Evolutionary conservation across 148 eudicot species (phyloP).

Genomic region (Vaccinium darrowii): DNA sequence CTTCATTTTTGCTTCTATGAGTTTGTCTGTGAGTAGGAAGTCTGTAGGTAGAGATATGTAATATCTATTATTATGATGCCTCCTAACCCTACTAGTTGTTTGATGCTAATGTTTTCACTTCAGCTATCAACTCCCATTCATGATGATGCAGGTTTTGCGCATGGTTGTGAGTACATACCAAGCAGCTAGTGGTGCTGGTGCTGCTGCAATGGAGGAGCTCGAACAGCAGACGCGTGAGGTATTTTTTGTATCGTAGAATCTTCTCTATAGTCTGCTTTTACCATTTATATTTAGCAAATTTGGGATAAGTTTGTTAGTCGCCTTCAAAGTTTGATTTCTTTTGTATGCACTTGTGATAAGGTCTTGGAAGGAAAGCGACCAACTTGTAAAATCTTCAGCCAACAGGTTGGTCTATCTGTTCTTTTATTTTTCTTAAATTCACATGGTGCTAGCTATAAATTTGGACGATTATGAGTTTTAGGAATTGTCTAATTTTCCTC

Average conservation of each 20-base stretch:
- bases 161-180: slow-evolving; percentile 98
- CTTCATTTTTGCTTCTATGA: neutral
- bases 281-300: neutral
- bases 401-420: slow-evolving; percentile 52
- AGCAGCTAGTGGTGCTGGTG: slow-evolving; percentile 98
- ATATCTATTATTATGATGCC: neutral
- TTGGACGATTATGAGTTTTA: neutral
- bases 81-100: neutral
- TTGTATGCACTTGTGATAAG: slow-evolving; percentile 27
- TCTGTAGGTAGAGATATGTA: neutral
- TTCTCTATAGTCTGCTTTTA: neutral
- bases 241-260: slow-evolving; percentile 17
- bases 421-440: neutral
- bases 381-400: slow-evolving; percentile 84
- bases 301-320: neutral
- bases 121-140: neutral
- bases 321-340: slow-evolving; percentile 6
- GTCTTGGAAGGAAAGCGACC: slow-evolving; percentile 86
- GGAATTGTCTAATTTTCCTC: neutral
- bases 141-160: slow-evolving; percentile 49
- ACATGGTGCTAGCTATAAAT: neutral
- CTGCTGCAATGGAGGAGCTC: slow-evolving; percentile 97
- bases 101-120: slow-evolving; percentile 6
- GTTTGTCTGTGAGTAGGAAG: neutral
- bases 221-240: slow-evolving; percentile 95